These are phyloP conservation scores for Lizonia empirigonia DNA, from an alignment of 2,329 filamentous ascomycete genomes.

Conservation along the genomic window DNA sequence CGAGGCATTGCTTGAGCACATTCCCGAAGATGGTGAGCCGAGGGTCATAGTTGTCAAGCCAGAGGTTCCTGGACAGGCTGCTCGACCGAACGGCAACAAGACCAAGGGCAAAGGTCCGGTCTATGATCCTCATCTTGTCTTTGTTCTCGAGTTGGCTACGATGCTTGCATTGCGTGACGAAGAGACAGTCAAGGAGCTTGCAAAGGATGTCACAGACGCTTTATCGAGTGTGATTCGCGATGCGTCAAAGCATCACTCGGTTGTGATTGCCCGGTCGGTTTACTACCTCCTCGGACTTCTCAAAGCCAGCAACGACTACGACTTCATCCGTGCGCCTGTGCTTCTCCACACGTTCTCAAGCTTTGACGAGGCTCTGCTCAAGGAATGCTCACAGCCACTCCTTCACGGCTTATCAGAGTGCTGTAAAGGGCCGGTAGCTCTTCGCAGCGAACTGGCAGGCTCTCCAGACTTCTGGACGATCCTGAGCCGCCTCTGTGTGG, in stretches of 20 bases:
- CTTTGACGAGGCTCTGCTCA: slow-evolving; percentile 77
- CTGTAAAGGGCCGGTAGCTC: slow-evolving; percentile 74
- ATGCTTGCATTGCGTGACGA: slow-evolving; percentile 77
- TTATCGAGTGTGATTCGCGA: slow-evolving; percentile 84
- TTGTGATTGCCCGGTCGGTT: slow-evolving; percentile 81
- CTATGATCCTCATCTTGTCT: slow-evolving; percentile 87
- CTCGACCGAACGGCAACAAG: slow-evolving; percentile 66
- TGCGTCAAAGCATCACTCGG: slow-evolving; percentile 75
- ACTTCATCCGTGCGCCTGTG: slow-evolving; percentile 90
- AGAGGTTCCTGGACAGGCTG: slow-evolving; percentile 71
- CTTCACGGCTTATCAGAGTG: slow-evolving; percentile 80
- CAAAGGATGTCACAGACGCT: slow-evolving; percentile 78
- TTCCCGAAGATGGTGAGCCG: slow-evolving; percentile 84
- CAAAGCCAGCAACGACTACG: slow-evolving; percentile 83
- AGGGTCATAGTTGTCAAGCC: slow-evolving; percentile 88
- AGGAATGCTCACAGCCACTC: slow-evolving; percentile 75
- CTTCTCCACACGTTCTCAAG: slow-evolving; percentile 90
- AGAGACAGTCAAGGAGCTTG: slow-evolving; percentile 72
- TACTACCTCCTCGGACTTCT: slow-evolving; percentile 87
- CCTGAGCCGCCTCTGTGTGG: slow-evolving; percentile 73
- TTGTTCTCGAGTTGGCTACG: slow-evolving; percentile 89
- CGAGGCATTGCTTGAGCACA: slow-evolving; percentile 74
- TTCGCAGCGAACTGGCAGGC: slow-evolving; percentile 91
- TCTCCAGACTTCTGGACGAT: slow-evolving; percentile 98
- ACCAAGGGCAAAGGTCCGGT: slow-evolving; percentile 60